Evolutionary conservation across 1,139 yeast species (phyloP), one percentile per base, ranked within the genome.

Genomic region (Yamadazyma dendronema): DNA sequence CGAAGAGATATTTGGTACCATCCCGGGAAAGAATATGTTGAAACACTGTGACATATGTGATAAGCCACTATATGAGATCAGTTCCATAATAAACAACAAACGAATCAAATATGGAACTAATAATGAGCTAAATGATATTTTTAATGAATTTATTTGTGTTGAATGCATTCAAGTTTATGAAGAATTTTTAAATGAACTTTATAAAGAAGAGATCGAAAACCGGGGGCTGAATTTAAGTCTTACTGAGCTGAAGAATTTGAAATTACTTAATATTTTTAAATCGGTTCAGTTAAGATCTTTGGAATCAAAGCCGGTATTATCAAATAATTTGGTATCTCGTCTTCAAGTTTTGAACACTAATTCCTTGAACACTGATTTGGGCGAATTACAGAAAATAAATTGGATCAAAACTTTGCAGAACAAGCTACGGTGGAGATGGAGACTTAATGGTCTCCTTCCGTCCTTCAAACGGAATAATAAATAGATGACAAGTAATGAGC

Each of bases 31-130:
- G 9, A 66, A 65, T 34, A 48, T 60, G 27, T 36, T 50, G 38
- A 77, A 76, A 46, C 68, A 76, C 50, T 82, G 89, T 52, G 79
- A 80, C 17, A 62, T 81, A 11, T 82, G 89, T 54, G 85, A 81
- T 32, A 76, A 72, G 39, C 85, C 87, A 6, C 54, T 82, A 16
- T 82, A 81, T 52, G 88, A 81, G 42, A 60, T 81, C 31, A 77
- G 84, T 40, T 68, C 81, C 4, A 53, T 75, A 28, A 51, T 67
- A 33, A 57, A 58, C 42, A 59, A 57, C 43, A 54, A 49, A 41
- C 44, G 54, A 35, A 42, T 52, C 31, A 48, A 47, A 39, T 44
- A 34, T 24, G 21, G 17, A 3, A 32, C 29, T 15, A 40, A 24
- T 46, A 38, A 36, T 25, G 48, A 34, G 39, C 47, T 41, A 17